Conservation (phyloP, 495 filamentous ascomycete species). For the Niebla homalea region DNA sequence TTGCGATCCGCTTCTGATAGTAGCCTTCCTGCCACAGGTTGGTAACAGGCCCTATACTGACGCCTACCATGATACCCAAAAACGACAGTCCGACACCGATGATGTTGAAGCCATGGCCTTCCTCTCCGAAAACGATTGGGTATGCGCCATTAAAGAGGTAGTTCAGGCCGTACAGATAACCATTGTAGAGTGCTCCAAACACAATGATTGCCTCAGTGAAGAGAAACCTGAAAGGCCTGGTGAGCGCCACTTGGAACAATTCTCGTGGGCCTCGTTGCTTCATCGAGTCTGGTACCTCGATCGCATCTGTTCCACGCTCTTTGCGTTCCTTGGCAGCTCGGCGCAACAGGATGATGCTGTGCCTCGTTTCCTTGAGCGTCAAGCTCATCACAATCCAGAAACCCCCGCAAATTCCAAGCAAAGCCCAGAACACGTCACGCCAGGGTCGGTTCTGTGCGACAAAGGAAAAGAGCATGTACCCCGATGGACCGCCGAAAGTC, state of each 20-base stretch:
- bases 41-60: constrained; percentile 27
- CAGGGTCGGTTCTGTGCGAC: constrained; percentile 26
- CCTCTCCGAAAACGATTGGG: constrained; percentile 30
- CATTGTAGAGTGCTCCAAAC: constrained; percentile 25
- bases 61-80: constrained; percentile 31
- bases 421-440: constrained; percentile 33
- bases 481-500: constrained; percentile 28
- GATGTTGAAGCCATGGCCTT: constrained; percentile 30
- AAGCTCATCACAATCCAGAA: constrained; percentile 28
- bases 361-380: constrained; percentile 32
- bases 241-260: constrained; percentile 21
- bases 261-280: constrained; percentile 11
- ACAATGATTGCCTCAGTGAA: constrained; percentile 28
- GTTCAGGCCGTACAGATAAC: constrained; percentile 27
- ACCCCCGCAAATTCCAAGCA: constrained; percentile 33
- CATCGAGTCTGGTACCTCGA: constrained; percentile 14
- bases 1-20: constrained; percentile 17
- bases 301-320: constrained; percentile 4
- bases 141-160: constrained; percentile 31
- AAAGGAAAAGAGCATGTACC: constrained; percentile 31
- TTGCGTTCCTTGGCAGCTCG: constrained; percentile 14
- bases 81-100: constrained; percentile 28
- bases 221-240: constrained; percentile 25
- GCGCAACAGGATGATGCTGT: constrained; percentile 20
- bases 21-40: constrained; percentile 32